Evolutionary conservation across 345 rosid genomes (phyloP).

Genomic region (Alliaria petiolata): DNA sequence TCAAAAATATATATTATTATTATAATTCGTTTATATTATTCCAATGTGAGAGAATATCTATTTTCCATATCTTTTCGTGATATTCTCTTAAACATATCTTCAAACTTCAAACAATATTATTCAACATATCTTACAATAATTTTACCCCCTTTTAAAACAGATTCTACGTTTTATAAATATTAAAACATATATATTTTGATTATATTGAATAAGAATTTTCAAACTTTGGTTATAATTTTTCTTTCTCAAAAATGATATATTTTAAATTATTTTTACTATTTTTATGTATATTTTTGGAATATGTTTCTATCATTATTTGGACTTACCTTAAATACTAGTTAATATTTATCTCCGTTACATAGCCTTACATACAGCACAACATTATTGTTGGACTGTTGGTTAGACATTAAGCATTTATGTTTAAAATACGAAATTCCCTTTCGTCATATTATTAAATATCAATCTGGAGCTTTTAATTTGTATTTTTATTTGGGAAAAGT

Average conservation of each 20-base stretch:
- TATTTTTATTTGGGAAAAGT: neutral
- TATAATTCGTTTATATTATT: neutral
- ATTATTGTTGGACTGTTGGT: neutral
- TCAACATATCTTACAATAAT: neutral
- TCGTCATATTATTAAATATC: no score
- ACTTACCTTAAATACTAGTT: conserved; percentile 19
- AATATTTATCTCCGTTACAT: conserved; percentile 2
- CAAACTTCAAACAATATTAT: neutral
- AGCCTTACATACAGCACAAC: neutral
- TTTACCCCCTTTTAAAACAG: neutral
- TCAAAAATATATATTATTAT: neutral
- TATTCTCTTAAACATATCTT: neutral
- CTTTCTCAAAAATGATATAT: no score
- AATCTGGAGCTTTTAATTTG: neutral
- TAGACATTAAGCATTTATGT: neutral
- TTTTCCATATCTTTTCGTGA: neutral
- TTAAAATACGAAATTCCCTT: neutral
- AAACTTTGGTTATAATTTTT: no score
- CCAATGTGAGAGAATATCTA: neutral
- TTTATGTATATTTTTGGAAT: neutral
- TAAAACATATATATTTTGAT: no score
- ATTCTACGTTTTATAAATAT: no score
- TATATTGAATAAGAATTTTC: no score
- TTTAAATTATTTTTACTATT: neutral
- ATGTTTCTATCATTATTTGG: conserved; percentile 25